Evolutionary conservation across 495 filamentous ascomycete genomes (phyloP).

Genomic region (Letharia columbiana): DNA sequence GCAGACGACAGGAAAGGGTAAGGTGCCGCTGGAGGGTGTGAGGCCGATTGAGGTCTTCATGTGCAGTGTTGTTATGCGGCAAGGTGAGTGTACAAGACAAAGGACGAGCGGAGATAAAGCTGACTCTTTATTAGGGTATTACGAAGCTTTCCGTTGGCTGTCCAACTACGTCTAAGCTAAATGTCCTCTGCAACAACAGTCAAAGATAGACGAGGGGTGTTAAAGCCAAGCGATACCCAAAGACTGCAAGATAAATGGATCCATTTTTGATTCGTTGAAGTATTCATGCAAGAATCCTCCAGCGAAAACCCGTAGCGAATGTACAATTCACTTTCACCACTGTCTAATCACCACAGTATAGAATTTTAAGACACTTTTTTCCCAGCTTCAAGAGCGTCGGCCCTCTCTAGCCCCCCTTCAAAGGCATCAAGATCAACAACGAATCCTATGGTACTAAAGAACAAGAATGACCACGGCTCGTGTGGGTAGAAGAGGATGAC

Average conservation of each 20-base stretch:
- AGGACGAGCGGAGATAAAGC: constrained; percentile 3
- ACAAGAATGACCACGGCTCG: too few species aligned
- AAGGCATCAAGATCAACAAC: neutral
- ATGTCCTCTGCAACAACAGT: neutral
- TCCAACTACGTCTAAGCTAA: constrained; percentile 44
- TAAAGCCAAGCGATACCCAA: constrained; percentile 2
- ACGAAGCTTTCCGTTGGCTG: constrained; percentile 48
- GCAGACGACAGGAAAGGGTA: constrained; percentile 97
- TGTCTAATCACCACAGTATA: too few species aligned
- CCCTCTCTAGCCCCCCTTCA: neutral
- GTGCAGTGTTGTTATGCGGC: constrained; percentile 97
- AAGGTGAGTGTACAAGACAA: constrained; percentile 52
- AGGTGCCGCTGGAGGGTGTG: constrained; percentile 88
- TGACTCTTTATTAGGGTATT: constrained; percentile 35
- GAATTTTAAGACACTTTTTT: neutral
- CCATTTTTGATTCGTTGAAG: neutral
- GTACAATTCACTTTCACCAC: neutral
- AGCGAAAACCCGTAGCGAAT: neutral
- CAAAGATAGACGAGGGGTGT: neutral
- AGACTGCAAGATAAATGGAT: neutral
- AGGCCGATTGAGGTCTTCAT: constrained; percentile 97
- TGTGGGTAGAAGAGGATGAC: too few species aligned
- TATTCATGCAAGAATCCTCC: neutral
- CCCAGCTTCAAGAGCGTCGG: neutral
- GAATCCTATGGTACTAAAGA: neutral